Percentiles rank a stretch among this genome's conserved stretches.
Conservation (phyloP, 1,284 basidiomycete genomes). For the Ceratobasidium sp. region DNA sequence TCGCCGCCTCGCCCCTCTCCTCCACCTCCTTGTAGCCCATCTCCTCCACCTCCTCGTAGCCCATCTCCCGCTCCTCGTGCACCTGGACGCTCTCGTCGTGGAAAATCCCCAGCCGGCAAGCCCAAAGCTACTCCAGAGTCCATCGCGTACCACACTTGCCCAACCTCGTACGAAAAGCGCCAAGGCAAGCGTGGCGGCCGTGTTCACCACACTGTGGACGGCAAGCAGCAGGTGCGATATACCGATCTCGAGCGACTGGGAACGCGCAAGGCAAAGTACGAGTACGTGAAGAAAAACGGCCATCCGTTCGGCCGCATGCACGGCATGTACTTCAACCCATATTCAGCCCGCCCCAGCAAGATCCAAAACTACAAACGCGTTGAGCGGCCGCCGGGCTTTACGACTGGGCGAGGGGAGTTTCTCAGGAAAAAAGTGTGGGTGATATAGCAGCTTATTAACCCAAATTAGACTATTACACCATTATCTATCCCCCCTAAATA, state of each 20-base stretch:
- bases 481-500: too few species aligned
- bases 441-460: too few species aligned
- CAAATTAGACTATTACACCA: too few species aligned
- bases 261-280: neutral
- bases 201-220: neutral
- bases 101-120: too few species aligned
- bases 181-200: constrained; percentile 9
- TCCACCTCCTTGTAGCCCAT: too few species aligned
- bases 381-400: neutral
- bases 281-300: neutral
- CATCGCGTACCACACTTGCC: neutral
- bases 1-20: too few species aligned
- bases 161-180: constrained; percentile 7
- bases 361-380: neutral
- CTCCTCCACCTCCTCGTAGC: too few species aligned
- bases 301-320: neutral
- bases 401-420: neutral
- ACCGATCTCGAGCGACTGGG: neutral
- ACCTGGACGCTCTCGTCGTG: neutral
- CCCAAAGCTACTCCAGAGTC: neutral
- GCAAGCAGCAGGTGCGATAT: neutral
- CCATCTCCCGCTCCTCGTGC: neutral
- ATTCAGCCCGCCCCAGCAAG: neutral
- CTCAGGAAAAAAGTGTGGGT: too few species aligned
- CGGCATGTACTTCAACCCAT: neutral